Evolutionary conservation across 345 rosid genomes (phyloP).

Genomic region (Streptanthus diversifolius): DNA sequence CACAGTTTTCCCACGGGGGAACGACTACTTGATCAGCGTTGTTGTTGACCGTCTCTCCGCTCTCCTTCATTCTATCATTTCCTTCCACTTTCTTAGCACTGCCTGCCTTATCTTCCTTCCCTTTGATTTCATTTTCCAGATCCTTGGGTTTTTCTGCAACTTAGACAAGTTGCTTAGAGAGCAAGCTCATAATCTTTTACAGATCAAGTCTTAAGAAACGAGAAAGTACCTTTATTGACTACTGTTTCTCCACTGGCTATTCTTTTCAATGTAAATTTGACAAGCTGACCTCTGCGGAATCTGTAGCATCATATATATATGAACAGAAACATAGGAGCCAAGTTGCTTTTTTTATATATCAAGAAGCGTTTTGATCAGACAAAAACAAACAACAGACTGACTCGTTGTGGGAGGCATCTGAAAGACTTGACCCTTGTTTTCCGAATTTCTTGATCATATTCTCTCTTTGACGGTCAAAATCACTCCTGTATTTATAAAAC

Average conservation of each 20-base stretch:
- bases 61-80: conserved; percentile 2
- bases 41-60: background rate
- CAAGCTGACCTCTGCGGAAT: conserved; percentile 41
- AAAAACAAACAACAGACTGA: background rate
- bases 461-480: conserved; percentile 48
- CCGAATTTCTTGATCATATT: conserved; percentile 21
- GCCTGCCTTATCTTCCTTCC: background rate
- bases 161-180: background rate
- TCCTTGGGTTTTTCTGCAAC: conserved; percentile 18
- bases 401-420: conserved; percentile 1
- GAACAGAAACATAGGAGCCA: background rate
- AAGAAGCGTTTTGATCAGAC: background rate
- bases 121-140: background rate
- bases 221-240: conserved; percentile 11
- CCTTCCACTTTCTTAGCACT: conserved; percentile 8
- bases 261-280: conserved; percentile 41
- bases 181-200: background rate
- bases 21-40: conserved; percentile 1
- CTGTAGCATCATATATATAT: conserved; percentile 27
- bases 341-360: background rate
- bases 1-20: conserved; percentile 27
- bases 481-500: conserved; percentile 35
- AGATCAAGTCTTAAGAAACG: background rate
- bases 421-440: background rate
- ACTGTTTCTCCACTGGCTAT: conserved; percentile 11